These are phyloP conservation scores for Batkoa obscura DNA, from an alignment of 371 early-diverging fungal genomes.

Conservation along the genomic window DNA sequence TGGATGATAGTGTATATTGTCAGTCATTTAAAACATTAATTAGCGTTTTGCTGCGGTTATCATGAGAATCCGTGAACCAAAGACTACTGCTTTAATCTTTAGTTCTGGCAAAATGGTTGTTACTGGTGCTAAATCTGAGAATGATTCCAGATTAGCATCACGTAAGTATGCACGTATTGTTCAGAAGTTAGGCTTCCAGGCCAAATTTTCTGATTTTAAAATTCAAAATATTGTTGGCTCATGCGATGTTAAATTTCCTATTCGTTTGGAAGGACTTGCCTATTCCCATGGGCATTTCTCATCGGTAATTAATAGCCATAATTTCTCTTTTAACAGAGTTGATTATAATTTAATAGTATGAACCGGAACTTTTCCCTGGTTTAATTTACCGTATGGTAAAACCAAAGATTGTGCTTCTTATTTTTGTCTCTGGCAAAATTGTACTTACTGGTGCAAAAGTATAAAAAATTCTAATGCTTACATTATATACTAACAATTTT, in stretches of 20 bases:
- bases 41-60: constrained; percentile 99
- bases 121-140: constrained; percentile 94
- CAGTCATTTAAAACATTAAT: neutral
- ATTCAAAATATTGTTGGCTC: constrained; percentile 99
- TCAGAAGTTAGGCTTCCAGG: constrained; percentile 97
- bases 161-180: constrained; percentile 99
- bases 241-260: constrained; percentile 99
- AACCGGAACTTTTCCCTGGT: constrained; percentile 99
- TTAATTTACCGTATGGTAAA: constrained; percentile 99
- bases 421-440: constrained; percentile 99
- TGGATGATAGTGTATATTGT: neutral
- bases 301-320: constrained; percentile 40
- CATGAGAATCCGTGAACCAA: constrained; percentile 99
- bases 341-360: constrained; percentile 49
- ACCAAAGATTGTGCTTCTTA: constrained; percentile 98
- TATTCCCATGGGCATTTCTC: constrained; percentile 96
- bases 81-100: constrained; percentile 99
- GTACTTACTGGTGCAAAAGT: constrained; percentile 99
- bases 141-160: constrained; percentile 91
- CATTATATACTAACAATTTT: neutral
- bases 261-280: constrained; percentile 98
- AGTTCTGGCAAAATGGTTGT: constrained; percentile 99
- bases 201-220: constrained; percentile 98
- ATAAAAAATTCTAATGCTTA: neutral
- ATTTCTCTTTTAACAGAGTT: too few species aligned